Evolutionary conservation across 2,329 filamentous ascomycete species (phyloP), one percentile per base, ranked within the genome.

Genomic region (Aspergillus sp.): DNA sequence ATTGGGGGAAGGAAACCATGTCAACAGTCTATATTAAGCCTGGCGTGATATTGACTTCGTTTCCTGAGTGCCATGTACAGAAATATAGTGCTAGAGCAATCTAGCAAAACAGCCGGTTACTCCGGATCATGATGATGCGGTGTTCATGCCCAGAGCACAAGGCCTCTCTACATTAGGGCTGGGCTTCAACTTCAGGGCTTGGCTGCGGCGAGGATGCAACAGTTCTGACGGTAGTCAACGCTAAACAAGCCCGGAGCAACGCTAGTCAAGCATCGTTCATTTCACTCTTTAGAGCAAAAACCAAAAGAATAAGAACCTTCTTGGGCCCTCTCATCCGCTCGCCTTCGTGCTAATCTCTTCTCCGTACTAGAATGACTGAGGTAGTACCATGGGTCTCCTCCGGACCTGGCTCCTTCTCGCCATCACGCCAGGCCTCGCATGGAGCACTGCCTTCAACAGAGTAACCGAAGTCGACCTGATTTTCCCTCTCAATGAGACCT

Each of bases 401-500:
- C 19, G 20, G 43, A 45, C 5, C 4, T 45, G 19, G 43, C 22
- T 45, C 3, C 10, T 32, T 45, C 24, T 45, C 16, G n/a, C 22
- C 43, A 3, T 36, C 46, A 26, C 3, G 14, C 13, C 35, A 1
- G 3, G 20, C 30, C 17, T 32, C 40, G 35, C 30, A 11, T 48
- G 7, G 19, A n/a, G 6, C 16, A 6, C 2, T 22, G 2, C 22
- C 3, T 22, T 7, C 19, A 0, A 19, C 22, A 20, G 3, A 10
- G 17, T 30, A 16, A 16, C 24, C 16, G 43, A 17, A 41, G 41
- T 54, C 9, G 44, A 48, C 40, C 36, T 57, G 32, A 38, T 57
- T 26, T 57, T 40, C n/a, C 55, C 53, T 10, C 50, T 53, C 46
- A 49, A 51, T 6, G 51, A 46, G 26, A 57, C 22, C 19, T 55